Conservation (phyloP, 1,139 yeast genomes). For the Saccharomyces hybrid region DNA sequence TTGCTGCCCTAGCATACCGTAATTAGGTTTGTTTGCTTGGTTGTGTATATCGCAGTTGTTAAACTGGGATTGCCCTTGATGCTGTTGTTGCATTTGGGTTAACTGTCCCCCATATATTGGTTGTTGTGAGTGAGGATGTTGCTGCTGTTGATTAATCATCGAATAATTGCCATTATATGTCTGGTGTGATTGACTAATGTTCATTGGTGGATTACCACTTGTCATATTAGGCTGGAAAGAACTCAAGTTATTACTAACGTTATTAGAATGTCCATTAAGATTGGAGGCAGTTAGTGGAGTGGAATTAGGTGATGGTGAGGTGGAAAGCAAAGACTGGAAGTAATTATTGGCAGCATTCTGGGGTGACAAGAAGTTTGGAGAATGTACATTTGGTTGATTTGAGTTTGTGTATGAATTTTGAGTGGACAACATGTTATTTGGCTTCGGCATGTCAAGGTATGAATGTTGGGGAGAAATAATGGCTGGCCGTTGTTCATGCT, state of each 20-base stretch:
- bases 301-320: constrained; percentile 21
- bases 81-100: constrained; percentile 17
- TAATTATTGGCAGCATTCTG: constrained; percentile 22
- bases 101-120: constrained; percentile 7
- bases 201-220: background rate
- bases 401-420: background rate
- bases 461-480: constrained; percentile 5
- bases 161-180: constrained; percentile 14
- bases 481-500: constrained; percentile 6
- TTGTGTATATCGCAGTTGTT: constrained; percentile 12
- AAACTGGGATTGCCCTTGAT: constrained; percentile 12
- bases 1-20: constrained; percentile 5
- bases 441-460: constrained; percentile 7
- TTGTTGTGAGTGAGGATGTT: constrained; percentile 7
- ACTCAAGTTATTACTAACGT: background rate
- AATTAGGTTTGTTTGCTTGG: constrained; percentile 2
- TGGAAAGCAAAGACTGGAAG: constrained; percentile 22
- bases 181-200: background rate
- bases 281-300: background rate
- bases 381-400: constrained; percentile 26
- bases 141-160: constrained; percentile 9
- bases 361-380: constrained; percentile 17
- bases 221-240: background rate
- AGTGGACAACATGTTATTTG: background rate
- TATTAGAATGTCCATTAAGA: background rate